These are phyloP conservation scores for Colletotrichum sansevieriae DNA, from an alignment of 2,329 filamentous ascomycete genomes.

Conservation along the genomic window DNA sequence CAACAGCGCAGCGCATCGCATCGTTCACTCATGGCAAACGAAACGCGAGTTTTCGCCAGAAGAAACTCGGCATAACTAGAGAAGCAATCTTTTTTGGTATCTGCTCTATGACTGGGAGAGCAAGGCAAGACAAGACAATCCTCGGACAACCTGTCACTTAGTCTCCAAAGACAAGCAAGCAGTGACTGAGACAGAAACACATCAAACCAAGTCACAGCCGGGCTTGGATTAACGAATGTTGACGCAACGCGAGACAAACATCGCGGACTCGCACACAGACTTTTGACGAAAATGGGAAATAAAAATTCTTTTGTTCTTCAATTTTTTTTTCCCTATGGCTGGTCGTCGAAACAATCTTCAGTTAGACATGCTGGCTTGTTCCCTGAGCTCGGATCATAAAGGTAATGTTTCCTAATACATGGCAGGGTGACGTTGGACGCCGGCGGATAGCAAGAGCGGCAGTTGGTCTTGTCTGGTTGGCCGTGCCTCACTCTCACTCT, in stretches of 20 bases:
- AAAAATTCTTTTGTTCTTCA: conserved; percentile 11
- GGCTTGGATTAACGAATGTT: conserved; percentile 21
- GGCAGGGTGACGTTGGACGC: conserved; percentile 38
- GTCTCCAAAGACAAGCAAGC: background rate
- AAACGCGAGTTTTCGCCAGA: conserved; percentile 25
- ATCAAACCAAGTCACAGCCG: conserved; percentile 5
- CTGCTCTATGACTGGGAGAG: background rate
- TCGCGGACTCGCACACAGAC: conserved; percentile 6
- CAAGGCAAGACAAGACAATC: background rate
- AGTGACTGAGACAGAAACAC: background rate
- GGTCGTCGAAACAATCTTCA: conserved; percentile 19
- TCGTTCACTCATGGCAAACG: conserved; percentile 1
- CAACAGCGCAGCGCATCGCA: background rate
- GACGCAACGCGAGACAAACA: conserved; percentile 31
- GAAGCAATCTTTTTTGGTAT: background rate
- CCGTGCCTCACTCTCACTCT: conserved; percentile 3
- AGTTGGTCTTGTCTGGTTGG: conserved; percentile 11
- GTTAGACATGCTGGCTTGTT: conserved; percentile 24
- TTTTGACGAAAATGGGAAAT: background rate
- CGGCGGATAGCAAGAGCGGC: conserved; percentile 16
- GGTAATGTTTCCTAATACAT: conserved; percentile 20
- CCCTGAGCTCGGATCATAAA: conserved; percentile 32
- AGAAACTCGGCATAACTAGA: background rate
- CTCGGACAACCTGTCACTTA: background rate
- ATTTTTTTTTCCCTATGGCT: background rate